Percentiles rank a stretch among this genome's conserved stretches.
Conservation (phyloP, 1,139 yeast genomes). For the Zhuliangozyma parablackwelliae region DNA sequence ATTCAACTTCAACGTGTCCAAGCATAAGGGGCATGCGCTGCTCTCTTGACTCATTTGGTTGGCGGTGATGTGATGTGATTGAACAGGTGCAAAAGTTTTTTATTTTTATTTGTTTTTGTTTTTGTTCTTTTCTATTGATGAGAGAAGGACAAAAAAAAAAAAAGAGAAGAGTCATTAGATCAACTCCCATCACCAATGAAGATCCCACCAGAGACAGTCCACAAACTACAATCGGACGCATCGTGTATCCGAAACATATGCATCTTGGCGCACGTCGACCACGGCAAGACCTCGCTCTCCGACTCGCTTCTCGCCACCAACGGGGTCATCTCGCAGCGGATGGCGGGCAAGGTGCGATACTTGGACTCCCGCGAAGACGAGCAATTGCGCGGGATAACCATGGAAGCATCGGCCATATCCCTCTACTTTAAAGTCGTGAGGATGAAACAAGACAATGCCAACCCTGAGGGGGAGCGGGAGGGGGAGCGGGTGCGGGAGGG, state of each 20-base stretch:
- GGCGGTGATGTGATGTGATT: background rate
- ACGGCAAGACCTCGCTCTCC: constrained; percentile 93
- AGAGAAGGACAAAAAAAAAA: background rate
- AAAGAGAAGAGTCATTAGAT: background rate
- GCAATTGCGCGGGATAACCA: constrained; percentile 92
- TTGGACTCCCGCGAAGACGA: constrained; percentile 95
- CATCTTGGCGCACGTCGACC: constrained; percentile 96
- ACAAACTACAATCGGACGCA: constrained; percentile 65
- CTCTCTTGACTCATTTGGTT: background rate
- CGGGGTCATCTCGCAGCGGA: constrained; percentile 89
- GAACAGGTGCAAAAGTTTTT: constrained; percentile 1
- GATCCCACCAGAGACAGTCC: constrained; percentile 58
- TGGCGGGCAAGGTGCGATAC: constrained; percentile 94
- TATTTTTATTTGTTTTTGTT: constrained; percentile 1
- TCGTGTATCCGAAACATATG: constrained; percentile 80
- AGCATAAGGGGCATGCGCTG: constrained; percentile 29
- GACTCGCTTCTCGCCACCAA: constrained; percentile 92
- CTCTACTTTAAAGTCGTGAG: constrained; percentile 69
- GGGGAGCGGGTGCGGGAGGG: no score
- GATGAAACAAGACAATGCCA: constrained; percentile 20
- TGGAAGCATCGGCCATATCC: constrained; percentile 94
- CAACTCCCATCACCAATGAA: constrained; percentile 29
- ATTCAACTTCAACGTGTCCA: constrained; percentile 19
- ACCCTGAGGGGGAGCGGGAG: constrained; percentile 43
- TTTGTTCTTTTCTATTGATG: no score